phyloP scores from a whole-genome alignment of 257 asterid species.

The Przewalskia tangutica region DNA sequence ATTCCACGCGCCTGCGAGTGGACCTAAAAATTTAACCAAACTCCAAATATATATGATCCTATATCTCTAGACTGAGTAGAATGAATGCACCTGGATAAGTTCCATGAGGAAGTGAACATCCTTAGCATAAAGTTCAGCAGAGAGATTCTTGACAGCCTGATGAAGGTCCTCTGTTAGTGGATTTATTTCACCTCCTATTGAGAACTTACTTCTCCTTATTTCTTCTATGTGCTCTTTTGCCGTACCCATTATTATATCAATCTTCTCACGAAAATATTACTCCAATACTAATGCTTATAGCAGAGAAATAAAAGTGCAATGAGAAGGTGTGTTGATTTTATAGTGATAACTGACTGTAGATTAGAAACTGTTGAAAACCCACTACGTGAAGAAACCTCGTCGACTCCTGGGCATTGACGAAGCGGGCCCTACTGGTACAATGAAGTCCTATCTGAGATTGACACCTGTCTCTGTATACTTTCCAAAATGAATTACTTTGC shows the following conservation, averaged over 20 bases:
- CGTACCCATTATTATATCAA: conserved; percentile 6
- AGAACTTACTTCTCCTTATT: conserved; percentile 20
- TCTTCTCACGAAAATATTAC: neutral
- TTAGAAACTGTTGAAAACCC: neutral
- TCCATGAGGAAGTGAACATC: conserved; percentile 35
- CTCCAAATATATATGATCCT: too few species aligned
- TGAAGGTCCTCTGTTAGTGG: conserved; percentile 29
- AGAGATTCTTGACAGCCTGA: conserved; percentile 30
- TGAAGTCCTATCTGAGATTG: too few species aligned
- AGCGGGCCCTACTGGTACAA: too few species aligned
- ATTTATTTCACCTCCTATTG: conserved; percentile 26
- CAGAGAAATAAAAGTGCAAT: neutral
- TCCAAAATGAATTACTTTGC: too few species aligned
- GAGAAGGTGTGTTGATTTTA: neutral
- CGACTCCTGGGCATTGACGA: too few species aligned
- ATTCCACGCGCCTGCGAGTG: too few species aligned
- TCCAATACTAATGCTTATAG: neutral
- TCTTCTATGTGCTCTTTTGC: conserved; percentile 26
- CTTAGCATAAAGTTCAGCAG: conserved; percentile 29
- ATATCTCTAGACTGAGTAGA: neutral
- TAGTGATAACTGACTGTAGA: neutral
- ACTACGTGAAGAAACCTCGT: neutral
- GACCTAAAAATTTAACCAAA: too few species aligned
- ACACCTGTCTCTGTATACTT: too few species aligned
- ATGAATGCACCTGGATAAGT: conserved; percentile 16